phyloP scores from a whole-genome alignment of 257 asterid genomes.

The Schizonepeta tenuifolia region DNA sequence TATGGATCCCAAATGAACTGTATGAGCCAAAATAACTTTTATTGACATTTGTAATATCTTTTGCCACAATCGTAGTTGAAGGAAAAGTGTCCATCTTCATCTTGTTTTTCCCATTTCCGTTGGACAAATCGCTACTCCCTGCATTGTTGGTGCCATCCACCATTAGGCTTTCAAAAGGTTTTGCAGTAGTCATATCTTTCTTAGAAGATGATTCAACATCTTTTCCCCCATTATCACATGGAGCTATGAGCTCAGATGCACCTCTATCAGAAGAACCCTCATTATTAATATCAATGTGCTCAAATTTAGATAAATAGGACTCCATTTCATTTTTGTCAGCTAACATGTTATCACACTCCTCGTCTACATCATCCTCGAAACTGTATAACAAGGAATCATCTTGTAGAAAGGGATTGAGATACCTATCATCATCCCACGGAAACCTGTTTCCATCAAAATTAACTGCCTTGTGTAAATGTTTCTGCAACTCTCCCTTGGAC shows the following conservation, averaged over 20 bases:
- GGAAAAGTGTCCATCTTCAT: slow-evolving; percentile 26
- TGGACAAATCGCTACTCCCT: slow-evolving; percentile 32
- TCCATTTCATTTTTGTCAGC: slow-evolving; percentile 51
- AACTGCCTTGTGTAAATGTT: slow-evolving; percentile 54
- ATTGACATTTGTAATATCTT: slow-evolving; percentile 53
- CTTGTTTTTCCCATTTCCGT: slow-evolving; percentile 28
- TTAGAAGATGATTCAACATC: slow-evolving; percentile 36
- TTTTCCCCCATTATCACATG: slow-evolving; percentile 44
- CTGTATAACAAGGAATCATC: slow-evolving; percentile 85
- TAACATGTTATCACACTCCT: slow-evolving; percentile 47
- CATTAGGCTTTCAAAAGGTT: slow-evolving; percentile 25
- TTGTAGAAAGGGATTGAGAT: slow-evolving; percentile 71
- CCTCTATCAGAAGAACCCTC: slow-evolving; percentile 41
- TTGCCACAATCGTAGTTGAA: slow-evolving; percentile 42
- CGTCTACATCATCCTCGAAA: slow-evolving; percentile 71
- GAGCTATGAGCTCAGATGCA: slow-evolving; percentile 33
- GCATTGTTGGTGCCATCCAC: slow-evolving; percentile 30
- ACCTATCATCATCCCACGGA: slow-evolving; percentile 82
- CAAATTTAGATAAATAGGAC: slow-evolving; percentile 52
- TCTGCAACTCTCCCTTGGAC: slow-evolving; percentile 56
- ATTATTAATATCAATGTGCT: slow-evolving; percentile 46
- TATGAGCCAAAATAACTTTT: slow-evolving; percentile 80
- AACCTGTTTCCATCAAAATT: slow-evolving; percentile 38
- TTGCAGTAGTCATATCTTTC: slow-evolving; percentile 36
- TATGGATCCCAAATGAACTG: slow-evolving; percentile 91